Base-by-base conservation (phyloP, 306 rosid genomes). In the Pterocarpus macrocarpus region DNA sequence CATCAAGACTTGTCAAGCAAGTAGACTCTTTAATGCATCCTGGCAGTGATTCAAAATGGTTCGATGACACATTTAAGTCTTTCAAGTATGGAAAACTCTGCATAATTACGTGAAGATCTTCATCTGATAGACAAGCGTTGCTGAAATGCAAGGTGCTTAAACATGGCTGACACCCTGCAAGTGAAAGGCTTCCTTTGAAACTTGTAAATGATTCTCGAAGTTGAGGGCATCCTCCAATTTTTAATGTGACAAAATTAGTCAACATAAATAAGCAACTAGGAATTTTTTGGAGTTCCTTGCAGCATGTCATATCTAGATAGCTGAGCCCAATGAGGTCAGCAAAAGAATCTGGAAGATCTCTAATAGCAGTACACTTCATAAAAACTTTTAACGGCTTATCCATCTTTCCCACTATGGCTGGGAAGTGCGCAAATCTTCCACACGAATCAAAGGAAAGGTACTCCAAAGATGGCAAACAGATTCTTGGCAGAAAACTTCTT, bases 191-290 rank as follows among this genome's bases (percentile, higher is more conserved):
- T n/a, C 5, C 35, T 39, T 2, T 0, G 15, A 66, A 39, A 4
- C 34, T 16, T 41, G 53, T 17, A 3, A 66, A 16, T 36, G 33
- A 66, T 39, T 17, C 34, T 2, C 53, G 7, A 16, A 41, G 53
- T 66, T 66, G 53, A 66, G 71, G 14, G 44, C 71, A 66, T n/a
- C 71, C 52, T 38, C 53, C 69, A 64, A 64, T 15, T 64, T 64
- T 35, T 9, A 64, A 34, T 6, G 69, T 14, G 11, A 5, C 5
- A 9, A 66, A 36, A 66, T 66, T 66, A 3, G 52, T 14, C 35
- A 66, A 43, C 71, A 66, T 41, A 36, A 39, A 66, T 16, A 66
- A 66, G 71, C 56, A 17, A 41, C 73, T 41, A 8, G 73, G 73
- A 2, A 67, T 16, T 9, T 67, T 9, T 9, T 5, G 30, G n/a